phyloP scores from a whole-genome alignment of 2,329 filamentous ascomycete species.

The Xylaria digitata region DNA sequence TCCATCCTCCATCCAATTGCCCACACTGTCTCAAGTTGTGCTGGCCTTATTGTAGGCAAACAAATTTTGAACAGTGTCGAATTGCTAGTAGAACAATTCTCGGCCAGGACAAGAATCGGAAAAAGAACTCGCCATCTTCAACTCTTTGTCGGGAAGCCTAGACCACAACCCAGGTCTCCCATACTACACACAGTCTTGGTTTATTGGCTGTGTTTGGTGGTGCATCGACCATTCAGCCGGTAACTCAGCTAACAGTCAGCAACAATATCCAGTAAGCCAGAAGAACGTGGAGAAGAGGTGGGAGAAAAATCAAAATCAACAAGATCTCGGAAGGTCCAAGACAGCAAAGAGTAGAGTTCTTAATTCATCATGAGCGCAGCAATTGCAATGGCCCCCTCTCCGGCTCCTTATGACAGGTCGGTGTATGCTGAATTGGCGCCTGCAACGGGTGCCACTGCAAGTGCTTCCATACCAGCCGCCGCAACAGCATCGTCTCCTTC shows the following conservation, averaged over 20 bases:
- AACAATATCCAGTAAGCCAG: conserved; percentile 31
- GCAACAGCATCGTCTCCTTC: conserved; percentile 55
- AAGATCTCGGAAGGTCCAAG: conserved; percentile 26
- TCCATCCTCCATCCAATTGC: conserved; percentile 9
- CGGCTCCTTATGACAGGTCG: conserved; percentile 72
- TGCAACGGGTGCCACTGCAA: conserved; percentile 53
- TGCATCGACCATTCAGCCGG: conserved; percentile 46
- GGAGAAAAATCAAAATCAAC: conserved; percentile 12
- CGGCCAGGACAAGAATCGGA: conserved; percentile 15
- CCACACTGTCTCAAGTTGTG: conserved; percentile 12
- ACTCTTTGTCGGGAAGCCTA: conserved; percentile 27
- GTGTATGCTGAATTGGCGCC: conserved; percentile 64
- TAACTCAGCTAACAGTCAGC: conserved; percentile 46
- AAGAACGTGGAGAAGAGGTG: conserved; percentile 22
- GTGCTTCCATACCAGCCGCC: conserved; percentile 43
- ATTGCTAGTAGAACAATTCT: conserved; percentile 20
- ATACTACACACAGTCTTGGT: conserved; percentile 43
- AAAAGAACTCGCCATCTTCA: conserved; percentile 7
- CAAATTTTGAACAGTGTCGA: conserved; percentile 1
- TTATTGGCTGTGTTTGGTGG: conserved; percentile 42
- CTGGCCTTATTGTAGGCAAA: conserved; percentile 10
- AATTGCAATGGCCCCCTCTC: conserved; percentile 75
- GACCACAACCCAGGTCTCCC: conserved; percentile 34
- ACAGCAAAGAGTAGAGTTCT: conserved; percentile 27
- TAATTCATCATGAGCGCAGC: conserved; percentile 71